Percentiles rank a stretch among this genome's conserved stretches.
phyloP scores from a whole-genome alignment of 1,284 basidiomycete genomes.

The Porogramme epimiltina region DNA sequence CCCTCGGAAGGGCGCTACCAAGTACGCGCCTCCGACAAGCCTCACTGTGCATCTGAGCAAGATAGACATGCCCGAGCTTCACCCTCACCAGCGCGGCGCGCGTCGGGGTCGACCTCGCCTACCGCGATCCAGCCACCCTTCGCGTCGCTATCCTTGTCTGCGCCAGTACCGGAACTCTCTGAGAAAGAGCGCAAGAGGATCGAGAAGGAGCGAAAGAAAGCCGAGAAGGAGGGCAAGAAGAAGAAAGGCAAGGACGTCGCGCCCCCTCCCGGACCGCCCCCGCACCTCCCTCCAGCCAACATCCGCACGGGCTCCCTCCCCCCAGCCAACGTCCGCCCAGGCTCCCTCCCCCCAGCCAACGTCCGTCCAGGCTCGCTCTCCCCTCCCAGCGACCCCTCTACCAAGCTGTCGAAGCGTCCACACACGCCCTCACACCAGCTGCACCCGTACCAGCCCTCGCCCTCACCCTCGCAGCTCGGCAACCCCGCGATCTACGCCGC shows the following conservation, averaged over 20 bases:
- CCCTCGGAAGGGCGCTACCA: constrained; percentile 31
- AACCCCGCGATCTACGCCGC: constrained; percentile 44
- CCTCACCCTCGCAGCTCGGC: constrained; percentile 47
- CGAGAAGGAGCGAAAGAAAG: constrained; percentile 34
- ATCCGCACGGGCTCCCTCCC: neutral
- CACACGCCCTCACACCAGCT: constrained; percentile 29
- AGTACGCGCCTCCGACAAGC: constrained; percentile 65
- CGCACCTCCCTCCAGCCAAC: no score
- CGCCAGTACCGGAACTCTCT: constrained; percentile 8
- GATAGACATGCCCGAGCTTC: constrained; percentile 80
- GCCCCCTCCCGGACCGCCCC: no score
- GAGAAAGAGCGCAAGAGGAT: constrained; percentile 28
- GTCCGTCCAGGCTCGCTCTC: neutral
- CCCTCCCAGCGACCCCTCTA: neutral
- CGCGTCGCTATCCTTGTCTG: neutral
- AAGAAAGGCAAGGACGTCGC: neutral
- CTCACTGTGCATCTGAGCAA: constrained; percentile 78
- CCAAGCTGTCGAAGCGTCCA: neutral
- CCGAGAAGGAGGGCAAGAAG: constrained; percentile 26
- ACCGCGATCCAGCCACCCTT: no score
- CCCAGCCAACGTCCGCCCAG: neutral
- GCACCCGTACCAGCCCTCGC: constrained; percentile 41
- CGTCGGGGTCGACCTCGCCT: neutral
- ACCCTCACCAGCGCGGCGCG: constrained; percentile 41
- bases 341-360: neutral